Evolutionary conservation across 495 filamentous ascomycete species (phyloP), one percentile per base, ranked within the genome.

Genomic region (Penicillium paxilli): DNA sequence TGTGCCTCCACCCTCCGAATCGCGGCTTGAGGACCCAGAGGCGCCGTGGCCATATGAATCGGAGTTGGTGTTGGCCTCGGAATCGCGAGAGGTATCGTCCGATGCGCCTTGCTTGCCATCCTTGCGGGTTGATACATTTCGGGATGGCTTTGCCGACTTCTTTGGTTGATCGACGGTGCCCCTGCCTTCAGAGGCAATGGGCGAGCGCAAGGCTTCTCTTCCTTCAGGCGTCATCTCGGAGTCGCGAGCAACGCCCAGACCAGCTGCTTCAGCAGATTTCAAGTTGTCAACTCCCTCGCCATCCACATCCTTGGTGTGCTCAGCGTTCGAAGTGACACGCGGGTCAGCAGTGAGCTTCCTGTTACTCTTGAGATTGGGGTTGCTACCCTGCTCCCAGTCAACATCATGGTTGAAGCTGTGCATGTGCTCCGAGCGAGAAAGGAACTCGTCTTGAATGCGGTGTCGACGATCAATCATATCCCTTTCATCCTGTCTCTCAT

Each of bases 391-490:
- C 53, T 88, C 84, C 77, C 84, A 83, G 51, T 90, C 86, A 38
- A 87, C 80, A 58, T 95, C 91, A 58, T 96, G 88, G 60, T 96
- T 96, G 76, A 92, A 92, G 60, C 88, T 93, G 49, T 81, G 78
- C 60, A 89, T 70, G 17, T 75, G 70, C 48, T 90, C 87, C 2
- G 79, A 78, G 33, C 82, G 73, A 42, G 80, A 76, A 14, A 89
- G 70, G 25, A 83, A 76, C 45, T 88, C 84, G 47, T 87, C 83
- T 57, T 86, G 82, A 21, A 78, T 67, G 30, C 77, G 76, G 55
- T 85, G 80, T 26, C 79, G 78, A 28, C 82, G 81, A 51, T 84
- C 80, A 26, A 82, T 76, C 59, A 79, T 69, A 25, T 77, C 76
- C 35, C 78, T 69, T 59, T 83, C 78, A 38, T 79, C 71, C 54